Percentiles rank a stretch among this genome's conserved stretches.
These are phyloP conservation scores for Elaeagnus macrophylla DNA, from an alignment of 306 rosid genomes.

Conservation along the genomic window DNA sequence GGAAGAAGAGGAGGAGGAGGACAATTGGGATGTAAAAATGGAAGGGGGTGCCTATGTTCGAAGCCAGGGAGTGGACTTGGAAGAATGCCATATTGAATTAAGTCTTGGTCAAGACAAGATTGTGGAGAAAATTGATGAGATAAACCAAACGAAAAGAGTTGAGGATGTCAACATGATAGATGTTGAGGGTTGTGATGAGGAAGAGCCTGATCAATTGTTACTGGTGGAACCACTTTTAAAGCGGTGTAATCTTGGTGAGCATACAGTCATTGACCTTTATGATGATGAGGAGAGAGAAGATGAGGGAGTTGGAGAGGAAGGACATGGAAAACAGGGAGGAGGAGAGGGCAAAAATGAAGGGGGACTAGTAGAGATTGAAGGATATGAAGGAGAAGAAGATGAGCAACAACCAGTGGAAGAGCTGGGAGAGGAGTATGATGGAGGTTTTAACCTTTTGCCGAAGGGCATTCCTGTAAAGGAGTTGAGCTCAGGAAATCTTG, in stretches of 20 bases:
- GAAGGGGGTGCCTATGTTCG: conserved; percentile 30
- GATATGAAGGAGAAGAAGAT: conserved; percentile 5
- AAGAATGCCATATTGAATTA: conserved; percentile 28
- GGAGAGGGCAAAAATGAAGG: too few species aligned
- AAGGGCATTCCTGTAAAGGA: conserved; percentile 51
- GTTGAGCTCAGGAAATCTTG: conserved; percentile 48
- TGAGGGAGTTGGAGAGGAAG: not conserved
- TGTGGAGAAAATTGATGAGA: conserved; percentile 2
- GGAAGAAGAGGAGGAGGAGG: conserved; percentile 7
- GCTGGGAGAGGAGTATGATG: conserved; percentile 34
- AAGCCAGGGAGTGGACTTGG: conserved; percentile 26
- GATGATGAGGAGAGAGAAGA: conserved; percentile 32
- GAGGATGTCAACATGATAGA: conserved; percentile 41
- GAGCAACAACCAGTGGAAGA: conserved; percentile 17
- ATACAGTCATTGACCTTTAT: conserved; percentile 25
- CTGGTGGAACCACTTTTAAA: conserved; percentile 40
- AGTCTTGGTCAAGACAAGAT: conserved; percentile 6
- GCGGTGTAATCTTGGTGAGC: conserved; percentile 37
- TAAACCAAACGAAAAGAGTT: conserved; percentile 16
- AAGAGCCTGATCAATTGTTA: conserved; percentile 45
- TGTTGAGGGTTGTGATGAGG: conserved; percentile 45
- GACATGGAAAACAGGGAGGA: not conserved
- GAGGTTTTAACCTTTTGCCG: conserved; percentile 44
- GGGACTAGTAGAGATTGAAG: too few species aligned
- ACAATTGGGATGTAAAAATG: conserved; percentile 11